Evolutionary conservation across 345 rosid genomes (phyloP), one percentile per base, ranked within the genome.

Genomic region (Firmiana major): DNA sequence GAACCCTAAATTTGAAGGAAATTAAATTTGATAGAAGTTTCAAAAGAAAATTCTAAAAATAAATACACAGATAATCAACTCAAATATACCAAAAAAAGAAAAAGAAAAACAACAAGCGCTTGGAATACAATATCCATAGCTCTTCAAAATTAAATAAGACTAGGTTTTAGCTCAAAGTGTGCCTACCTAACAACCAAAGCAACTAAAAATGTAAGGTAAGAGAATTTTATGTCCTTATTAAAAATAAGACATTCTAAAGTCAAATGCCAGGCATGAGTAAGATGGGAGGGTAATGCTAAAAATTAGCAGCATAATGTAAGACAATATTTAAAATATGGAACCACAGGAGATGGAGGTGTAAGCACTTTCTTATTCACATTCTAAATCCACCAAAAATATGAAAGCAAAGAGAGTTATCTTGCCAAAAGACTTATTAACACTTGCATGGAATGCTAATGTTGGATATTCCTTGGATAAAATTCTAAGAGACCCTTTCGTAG

Each of bases 391-490:
- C 36, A 48, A 31, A 2, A 48, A 45, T 1, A 34, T 63, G 15
- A 75, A 63, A 46, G 31, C n/a, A 19, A 63, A 57, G 55, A 68
- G 26, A 22, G 13, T 13, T 86, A 95, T 98, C 98, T 93, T 96
- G 78, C 99, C 99, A 71, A 96, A 96, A 60, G 98, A 90, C 87
- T 90, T 93, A 79, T 84, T 93, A 58, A 92, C 80, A 55, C 99
- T 92, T 11, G 99, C 99, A 87, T 96, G 99, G 86, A 96, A 96
- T 17, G 99, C 99, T 67, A 96, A 83, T 78, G 93, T 91, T 81
- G 99, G 98, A 81, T 92, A 93, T 78, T 93, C 97, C 86, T 89
- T 93, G 74, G 98, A 93, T 83, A 96, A 81, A 54, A 87, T 80
- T 78, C 97, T 86, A 71, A 96, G 93, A 98, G 98, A 96, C 48